phyloP scores from a whole-genome alignment of 768 basidiomycete genomes.

The Tylopilus sp. region DNA sequence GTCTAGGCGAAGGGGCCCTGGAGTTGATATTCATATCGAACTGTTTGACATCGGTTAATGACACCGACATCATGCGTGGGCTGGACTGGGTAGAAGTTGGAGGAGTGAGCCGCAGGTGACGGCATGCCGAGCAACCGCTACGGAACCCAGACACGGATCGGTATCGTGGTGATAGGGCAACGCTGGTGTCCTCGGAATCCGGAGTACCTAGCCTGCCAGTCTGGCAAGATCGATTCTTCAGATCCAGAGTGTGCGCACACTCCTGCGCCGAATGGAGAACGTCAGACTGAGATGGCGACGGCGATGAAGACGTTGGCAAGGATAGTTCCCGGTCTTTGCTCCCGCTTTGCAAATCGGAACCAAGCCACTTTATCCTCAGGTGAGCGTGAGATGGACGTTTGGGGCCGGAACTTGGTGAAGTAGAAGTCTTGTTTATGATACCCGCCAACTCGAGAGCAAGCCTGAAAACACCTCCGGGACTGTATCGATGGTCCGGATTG shows the following conservation, averaged over 20 bases:
- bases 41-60: neutral
- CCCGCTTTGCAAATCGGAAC: constrained; percentile 6
- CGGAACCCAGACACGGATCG: constrained; percentile 21
- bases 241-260: constrained; percentile 1
- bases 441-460: constrained; percentile 22
- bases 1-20: neutral
- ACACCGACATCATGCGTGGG: neutral
- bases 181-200: constrained; percentile 14
- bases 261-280: constrained; percentile 1
- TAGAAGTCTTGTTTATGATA: constrained; percentile 1
- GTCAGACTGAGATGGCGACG: constrained; percentile 2
- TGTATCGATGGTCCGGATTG: constrained; percentile 12
- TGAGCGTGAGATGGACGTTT: neutral
- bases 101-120: constrained; percentile 16
- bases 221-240: neutral
- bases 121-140: constrained; percentile 28
- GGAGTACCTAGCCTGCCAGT: constrained; percentile 1
- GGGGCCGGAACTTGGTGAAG: neutral
- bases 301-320: neutral
- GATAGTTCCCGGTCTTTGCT: constrained; percentile 1
- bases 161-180: constrained; percentile 3
- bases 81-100: constrained; percentile 9
- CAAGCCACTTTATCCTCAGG: constrained; percentile 20
- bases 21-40: neutral
- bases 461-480: constrained; percentile 6